phyloP scores from a whole-genome alignment of 1,284 basidiomycete genomes.

The Marasmius fiardii region DNA sequence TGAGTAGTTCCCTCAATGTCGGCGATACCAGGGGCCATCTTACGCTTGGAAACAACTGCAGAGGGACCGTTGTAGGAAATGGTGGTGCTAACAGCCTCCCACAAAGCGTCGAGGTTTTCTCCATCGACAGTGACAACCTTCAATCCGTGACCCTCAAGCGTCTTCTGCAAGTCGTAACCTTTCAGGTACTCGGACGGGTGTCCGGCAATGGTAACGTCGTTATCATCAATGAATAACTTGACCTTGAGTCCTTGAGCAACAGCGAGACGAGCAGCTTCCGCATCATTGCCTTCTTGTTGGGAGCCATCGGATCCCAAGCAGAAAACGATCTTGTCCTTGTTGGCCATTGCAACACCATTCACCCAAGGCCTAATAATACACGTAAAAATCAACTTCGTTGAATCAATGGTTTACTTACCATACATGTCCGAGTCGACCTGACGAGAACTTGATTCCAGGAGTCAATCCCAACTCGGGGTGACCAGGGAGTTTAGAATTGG shows the following conservation, averaged over 20 bases:
- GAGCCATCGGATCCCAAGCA: conserved; percentile 85
- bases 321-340: conserved; percentile 74
- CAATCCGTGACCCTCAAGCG: conserved; percentile 76
- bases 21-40: conserved; percentile 78
- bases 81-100: conserved; percentile 57
- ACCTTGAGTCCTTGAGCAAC: conserved; percentile 79
- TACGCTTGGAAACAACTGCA: conserved; percentile 73
- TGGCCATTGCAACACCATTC: conserved; percentile 78
- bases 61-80: conserved; percentile 69
- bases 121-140: conserved; percentile 71
- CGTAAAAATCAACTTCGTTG: background rate
- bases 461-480: conserved; percentile 85
- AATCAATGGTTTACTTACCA: conserved; percentile 41
- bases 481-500: conserved; percentile 80
- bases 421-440: conserved; percentile 81
- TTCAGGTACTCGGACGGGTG: conserved; percentile 82
- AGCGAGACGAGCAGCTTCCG: conserved; percentile 81
- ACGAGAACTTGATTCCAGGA: conserved; percentile 84
- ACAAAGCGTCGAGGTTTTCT: conserved; percentile 76
- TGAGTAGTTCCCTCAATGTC: conserved; percentile 76
- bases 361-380: conserved; percentile 53
- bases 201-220: conserved; percentile 84
- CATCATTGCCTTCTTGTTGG: conserved; percentile 87
- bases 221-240: conserved; percentile 84
- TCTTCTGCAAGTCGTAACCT: conserved; percentile 69